phyloP scores from a whole-genome alignment of 2,329 filamentous ascomycete genomes.

The Aspergillus fijiensis region DNA sequence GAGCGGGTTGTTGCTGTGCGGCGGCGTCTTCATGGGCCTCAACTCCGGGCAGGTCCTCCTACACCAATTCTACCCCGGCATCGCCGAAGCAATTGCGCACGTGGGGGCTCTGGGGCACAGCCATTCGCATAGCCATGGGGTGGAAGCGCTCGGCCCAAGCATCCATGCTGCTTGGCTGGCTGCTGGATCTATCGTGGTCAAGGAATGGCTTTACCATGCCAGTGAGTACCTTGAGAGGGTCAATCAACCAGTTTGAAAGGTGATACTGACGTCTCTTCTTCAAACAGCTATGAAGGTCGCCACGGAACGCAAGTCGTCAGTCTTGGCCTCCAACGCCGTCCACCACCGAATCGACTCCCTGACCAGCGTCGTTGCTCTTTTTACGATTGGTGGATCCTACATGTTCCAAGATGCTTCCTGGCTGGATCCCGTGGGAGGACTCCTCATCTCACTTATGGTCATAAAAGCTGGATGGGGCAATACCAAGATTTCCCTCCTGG shows the following conservation, averaged over 20 bases:
- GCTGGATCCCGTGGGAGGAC: slow-evolving; percentile 90
- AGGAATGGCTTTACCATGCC: slow-evolving; percentile 95
- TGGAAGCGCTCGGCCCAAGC: slow-evolving; percentile 65
- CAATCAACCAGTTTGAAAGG: too few relatives aligned
- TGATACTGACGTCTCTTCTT: slow-evolving; percentile 5
- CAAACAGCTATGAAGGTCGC: slow-evolving; percentile 86
- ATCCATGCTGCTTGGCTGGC: slow-evolving; percentile 95
- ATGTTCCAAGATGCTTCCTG: slow-evolving; percentile 80
- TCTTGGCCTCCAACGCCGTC: slow-evolving; percentile 91
- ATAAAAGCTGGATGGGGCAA: slow-evolving; percentile 87
- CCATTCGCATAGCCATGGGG: slow-evolving; percentile 57
- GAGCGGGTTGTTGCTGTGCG: slow-evolving; percentile 82
- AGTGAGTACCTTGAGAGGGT: slow-evolving; percentile 63
- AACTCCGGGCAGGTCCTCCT: slow-evolving; percentile 70
- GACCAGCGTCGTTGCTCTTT: slow-evolving; percentile 87
- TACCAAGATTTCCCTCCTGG: slow-evolving; percentile 75
- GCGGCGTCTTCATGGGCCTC: slow-evolving; percentile 89
- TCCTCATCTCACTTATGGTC: slow-evolving; percentile 91
- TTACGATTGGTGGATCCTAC: slow-evolving; percentile 87
- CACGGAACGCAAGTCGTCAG: slow-evolving; percentile 87
- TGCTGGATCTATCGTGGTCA: slow-evolving; percentile 81
- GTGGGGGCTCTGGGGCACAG: slow-evolving; percentile 51
- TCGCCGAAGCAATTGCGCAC: slow-evolving; percentile 51
- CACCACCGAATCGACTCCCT: slow-evolving; percentile 96
- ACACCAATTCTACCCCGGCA: slow-evolving; percentile 69